Conservation (phyloP, 306 rosid genomes). For the Alnus glutinosa region DNA sequence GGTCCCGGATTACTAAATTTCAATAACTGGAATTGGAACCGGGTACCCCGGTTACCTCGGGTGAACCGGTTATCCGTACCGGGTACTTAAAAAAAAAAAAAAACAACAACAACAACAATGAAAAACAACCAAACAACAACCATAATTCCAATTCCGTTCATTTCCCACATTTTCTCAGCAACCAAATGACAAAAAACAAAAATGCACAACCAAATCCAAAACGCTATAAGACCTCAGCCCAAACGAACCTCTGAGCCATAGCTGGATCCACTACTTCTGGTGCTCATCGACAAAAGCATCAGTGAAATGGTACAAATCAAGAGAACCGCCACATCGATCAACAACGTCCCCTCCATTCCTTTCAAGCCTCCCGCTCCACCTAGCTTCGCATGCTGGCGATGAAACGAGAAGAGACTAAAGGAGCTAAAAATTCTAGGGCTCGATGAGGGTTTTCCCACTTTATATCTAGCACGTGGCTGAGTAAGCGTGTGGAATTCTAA, state of each 20-base stretch:
- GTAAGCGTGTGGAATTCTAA: too few species aligned
- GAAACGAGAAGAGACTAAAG: neutral
- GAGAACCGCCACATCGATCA: slow-evolving; percentile 61
- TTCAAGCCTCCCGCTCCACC: slow-evolving; percentile 54
- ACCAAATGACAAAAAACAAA: neutral
- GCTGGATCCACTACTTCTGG: slow-evolving; percentile 45
- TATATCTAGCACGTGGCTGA: slow-evolving; percentile 9
- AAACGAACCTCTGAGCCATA: slow-evolving; percentile 62
- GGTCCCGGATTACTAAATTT: too few species aligned
- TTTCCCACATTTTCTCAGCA: too few species aligned
- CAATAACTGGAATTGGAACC: too few species aligned
- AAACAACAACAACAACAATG: too few species aligned
- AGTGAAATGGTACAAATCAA: slow-evolving; percentile 77
- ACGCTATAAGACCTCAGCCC: neutral
- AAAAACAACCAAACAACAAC: too few species aligned
- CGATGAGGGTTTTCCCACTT: neutral
- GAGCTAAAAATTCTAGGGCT: slow-evolving; percentile 33
- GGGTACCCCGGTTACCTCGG: too few species aligned
- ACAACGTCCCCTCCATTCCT: slow-evolving; percentile 58
- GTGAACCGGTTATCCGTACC: too few species aligned
- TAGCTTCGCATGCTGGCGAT: slow-evolving; percentile 52
- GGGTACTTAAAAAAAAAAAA: too few species aligned
- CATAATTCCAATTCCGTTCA: too few species aligned
- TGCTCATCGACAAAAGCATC: slow-evolving; percentile 47
- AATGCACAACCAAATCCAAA: neutral